phyloP scores from a whole-genome alignment of 257 asterid genomes.

The Gentiana straminea region DNA sequence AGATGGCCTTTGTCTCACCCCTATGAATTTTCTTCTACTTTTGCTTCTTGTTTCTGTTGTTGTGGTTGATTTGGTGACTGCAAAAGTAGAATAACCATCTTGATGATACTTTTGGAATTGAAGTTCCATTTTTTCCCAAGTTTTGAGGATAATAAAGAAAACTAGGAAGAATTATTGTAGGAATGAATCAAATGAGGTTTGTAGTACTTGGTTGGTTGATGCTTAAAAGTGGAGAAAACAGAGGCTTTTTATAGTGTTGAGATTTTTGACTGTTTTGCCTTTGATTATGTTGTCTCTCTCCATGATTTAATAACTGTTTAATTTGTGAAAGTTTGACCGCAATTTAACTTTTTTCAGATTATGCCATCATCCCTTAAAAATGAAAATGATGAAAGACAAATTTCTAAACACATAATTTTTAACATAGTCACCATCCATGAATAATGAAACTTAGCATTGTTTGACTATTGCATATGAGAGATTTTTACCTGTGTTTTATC shows the following conservation, averaged over 20 bases:
- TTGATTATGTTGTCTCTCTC: conserved; percentile 23
- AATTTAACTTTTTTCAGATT: conserved; percentile 7
- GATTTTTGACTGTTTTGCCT: conserved; percentile 22
- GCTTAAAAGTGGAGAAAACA: conserved; percentile 18
- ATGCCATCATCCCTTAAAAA: no score
- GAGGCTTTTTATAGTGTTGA: conserved; percentile 24
- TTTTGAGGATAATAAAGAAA: background rate
- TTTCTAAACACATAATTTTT: no score
- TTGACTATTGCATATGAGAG: no score
- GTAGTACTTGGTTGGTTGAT: conserved; percentile 3
- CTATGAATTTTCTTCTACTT: conserved; percentile 51
- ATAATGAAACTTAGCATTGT: no score
- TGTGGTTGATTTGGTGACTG: no score
- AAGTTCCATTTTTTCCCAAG: conserved; percentile 26
- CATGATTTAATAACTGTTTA: conserved; percentile 10
- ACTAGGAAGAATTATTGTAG: background rate
- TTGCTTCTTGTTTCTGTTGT: conserved; percentile 9
- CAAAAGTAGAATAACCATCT: background rate
- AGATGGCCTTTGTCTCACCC: conserved; percentile 81
- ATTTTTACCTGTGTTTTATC: no score
- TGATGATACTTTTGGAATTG: conserved; percentile 27
- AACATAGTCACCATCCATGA: no score
- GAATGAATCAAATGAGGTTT: background rate
- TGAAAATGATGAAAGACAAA: no score
- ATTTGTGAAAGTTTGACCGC: conserved; percentile 30